These are phyloP conservation scores for Geosiphon pyriformis DNA, from an alignment of 192 early-diverging fungal genomes.

Conservation along the genomic window DNA sequence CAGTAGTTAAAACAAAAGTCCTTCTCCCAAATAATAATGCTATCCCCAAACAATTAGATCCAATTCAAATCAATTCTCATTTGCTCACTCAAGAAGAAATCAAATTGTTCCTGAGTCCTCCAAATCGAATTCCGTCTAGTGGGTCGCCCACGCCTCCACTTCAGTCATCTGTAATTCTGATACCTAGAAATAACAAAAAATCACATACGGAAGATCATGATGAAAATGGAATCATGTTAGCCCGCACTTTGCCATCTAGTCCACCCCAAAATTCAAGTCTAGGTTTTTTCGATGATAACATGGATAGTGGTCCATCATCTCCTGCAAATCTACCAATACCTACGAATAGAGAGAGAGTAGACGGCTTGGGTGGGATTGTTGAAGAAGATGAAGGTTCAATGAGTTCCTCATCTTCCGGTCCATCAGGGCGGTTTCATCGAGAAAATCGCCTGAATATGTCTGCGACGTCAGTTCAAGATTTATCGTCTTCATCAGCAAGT, in stretches of 20 bases:
- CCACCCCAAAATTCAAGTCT: not conserved
- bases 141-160: not conserved
- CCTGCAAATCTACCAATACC: not conserved
- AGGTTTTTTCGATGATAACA: not conserved
- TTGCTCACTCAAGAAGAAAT: constrained; percentile 7
- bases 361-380: constrained; percentile 4
- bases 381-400: constrained; percentile 17
- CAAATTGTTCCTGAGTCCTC: not conserved
- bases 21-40: constrained; percentile 16
- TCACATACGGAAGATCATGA: constrained; percentile 12
- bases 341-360: not conserved
- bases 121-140: not conserved
- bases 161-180: not conserved
- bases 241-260: constrained; percentile 15
- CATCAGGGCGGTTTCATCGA: not conserved
- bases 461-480: not conserved
- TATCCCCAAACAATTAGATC: constrained; percentile 13
- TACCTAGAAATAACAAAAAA: constrained; percentile 10
- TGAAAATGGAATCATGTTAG: not conserved
- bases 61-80: not conserved
- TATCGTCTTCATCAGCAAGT: constrained; percentile 11
- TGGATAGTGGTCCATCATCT: constrained; percentile 1
- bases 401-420: constrained; percentile 1
- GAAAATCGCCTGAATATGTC: not conserved
- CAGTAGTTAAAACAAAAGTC: too few relatives aligned